These are phyloP conservation scores for Hericium erinaceus DNA, from an alignment of 768 basidiomycete species.

Conservation along the genomic window DNA sequence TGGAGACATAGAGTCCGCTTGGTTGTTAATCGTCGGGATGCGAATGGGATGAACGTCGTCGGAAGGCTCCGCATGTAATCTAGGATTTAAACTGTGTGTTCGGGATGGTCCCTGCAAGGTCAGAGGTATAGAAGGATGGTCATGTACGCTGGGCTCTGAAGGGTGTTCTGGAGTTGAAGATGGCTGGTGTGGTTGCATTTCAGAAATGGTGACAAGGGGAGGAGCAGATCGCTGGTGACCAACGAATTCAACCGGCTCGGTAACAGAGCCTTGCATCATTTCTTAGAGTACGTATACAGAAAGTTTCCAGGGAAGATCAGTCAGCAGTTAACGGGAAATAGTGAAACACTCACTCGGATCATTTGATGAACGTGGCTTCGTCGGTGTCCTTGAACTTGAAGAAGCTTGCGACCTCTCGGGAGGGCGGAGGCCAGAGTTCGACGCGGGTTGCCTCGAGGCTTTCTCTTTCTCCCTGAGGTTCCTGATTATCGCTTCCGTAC, in stretches of 20 bases:
- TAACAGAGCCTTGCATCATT: too few species aligned
- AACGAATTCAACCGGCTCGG: too few species aligned
- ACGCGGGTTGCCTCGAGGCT: slow-evolving; percentile 20
- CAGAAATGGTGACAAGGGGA: not conserved
- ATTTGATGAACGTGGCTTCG: slow-evolving; percentile 20
- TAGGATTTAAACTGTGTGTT: too few species aligned
- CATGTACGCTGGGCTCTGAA: not conserved
- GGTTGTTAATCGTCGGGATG: not conserved
- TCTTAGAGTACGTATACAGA: too few species aligned
- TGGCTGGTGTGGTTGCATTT: not conserved
- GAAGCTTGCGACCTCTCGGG: slow-evolving; percentile 9
- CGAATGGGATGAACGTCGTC: not conserved
- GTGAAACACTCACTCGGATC: slow-evolving; percentile 22
- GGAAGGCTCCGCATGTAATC: not conserved
- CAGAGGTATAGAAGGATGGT: not conserved
- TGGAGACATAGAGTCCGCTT: not conserved
- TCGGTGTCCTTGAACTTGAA: not conserved
- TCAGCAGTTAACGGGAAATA: not conserved
- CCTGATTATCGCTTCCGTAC: slow-evolving; percentile 31
- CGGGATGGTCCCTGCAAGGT: not conserved
- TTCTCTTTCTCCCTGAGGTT: slow-evolving; percentile 22
- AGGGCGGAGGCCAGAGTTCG: slow-evolving; percentile 21
- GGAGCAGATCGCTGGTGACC: not conserved
- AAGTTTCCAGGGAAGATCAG: too few species aligned
- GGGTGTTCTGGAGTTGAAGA: too few species aligned